Base-by-base conservation (phyloP, 1,284 basidiomycete genomes). In the Cutaneotrichosporon curvatum region DNA sequence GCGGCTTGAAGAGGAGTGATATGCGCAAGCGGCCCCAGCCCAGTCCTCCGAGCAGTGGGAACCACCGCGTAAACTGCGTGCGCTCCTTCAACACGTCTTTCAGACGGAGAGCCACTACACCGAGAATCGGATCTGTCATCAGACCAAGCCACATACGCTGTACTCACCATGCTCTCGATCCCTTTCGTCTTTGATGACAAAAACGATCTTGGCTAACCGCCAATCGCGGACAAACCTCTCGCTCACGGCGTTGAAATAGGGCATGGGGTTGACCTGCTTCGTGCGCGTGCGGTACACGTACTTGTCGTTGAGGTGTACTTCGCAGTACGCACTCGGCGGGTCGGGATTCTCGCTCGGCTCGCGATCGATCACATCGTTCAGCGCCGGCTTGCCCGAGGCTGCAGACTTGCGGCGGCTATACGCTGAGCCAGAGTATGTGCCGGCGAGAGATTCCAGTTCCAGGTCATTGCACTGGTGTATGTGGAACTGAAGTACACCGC, bases 161-260 rank as follows among this genome's bases (percentile, higher is more conserved):
- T 12, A 28, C 25, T 12, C 12, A 28, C 25, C 25, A 54, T 70
- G 68, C 50, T 73, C 72, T 35, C 70, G 49, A 50, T 72, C 65
- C 22, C 71, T 51, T 48, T 70, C 68, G 47, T 76, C 73, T 37
- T 70, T 54, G 8, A 75, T 62, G 0, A 74, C 74, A 43, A 76
- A 63, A 21, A 66, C 62, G 41, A 76, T 57, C 40, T 65, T 63
- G n/a, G 70, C 68, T 25, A 65, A 56, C 9, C 63, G 61, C 73
- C 73, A 75, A 59, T 76, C 73, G 18, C 72, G 51, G n/a, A 75
- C 55, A 44, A 74, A 75, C 19, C 74, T 54, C 54, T 76, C 74
- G 36, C 70, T 70, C n/a, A 69, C 61, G 2, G 74, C 73, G 50
- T 76, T 74, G 59, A 70, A 73, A 55, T 74, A 75, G 3, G 74